Evolutionary conservation across 805 yeast genomes (phyloP), one percentile per base, ranked within the genome.

Genomic region (Lipomyces anomalus): DNA sequence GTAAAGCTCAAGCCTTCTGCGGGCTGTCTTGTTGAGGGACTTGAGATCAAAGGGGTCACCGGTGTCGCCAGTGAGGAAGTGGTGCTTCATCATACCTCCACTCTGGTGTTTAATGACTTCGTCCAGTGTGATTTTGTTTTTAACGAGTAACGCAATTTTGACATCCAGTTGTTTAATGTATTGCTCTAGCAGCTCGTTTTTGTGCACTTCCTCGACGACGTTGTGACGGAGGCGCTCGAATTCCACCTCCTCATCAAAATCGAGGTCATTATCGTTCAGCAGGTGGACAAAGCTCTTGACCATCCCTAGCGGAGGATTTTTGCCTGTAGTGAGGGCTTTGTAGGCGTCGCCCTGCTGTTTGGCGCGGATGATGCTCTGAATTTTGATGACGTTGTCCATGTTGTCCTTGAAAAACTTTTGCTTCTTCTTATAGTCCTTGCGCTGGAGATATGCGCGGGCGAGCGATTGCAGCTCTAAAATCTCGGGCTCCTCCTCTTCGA

Each of bases 221-320:
- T 72, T 67, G 44, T 84, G 87, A 57, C 85, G 80, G 46, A 75
- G 62, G 42, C 74, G 76, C 38, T 84, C 84, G 35, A 88, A 66
- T 44, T 73, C 76, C 50, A 82, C 70, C 55, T 87, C 95, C 49
- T 83, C 82, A 42, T 79, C 84, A 60, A 80, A 80, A 57, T 86
- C 95, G 11, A 72, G 69, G 43, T 82, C 85, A 49, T 76, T 79
- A 52, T 80, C 87, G 47, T 83, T 81, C 37, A 92, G 65, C 35
- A 92, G 65, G 55, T 78, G 76, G 2, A 89, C 84, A 64, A 88
- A 92, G 46, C 78, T 80, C 56, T 79, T 75, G 21, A 92, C 80
- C 0, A 86, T 84, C 26, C 80, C 67, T 40, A 92, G 65, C 0
- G 94, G 84, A 0, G 97, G 97, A 57, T 84, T 81, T 32, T 73